A percentile compares a stretch with the other conserved stretches of the same genome.
Conservation (phyloP, 2,329 filamentous ascomycete genomes). For the Xylariales sp. region DNA sequence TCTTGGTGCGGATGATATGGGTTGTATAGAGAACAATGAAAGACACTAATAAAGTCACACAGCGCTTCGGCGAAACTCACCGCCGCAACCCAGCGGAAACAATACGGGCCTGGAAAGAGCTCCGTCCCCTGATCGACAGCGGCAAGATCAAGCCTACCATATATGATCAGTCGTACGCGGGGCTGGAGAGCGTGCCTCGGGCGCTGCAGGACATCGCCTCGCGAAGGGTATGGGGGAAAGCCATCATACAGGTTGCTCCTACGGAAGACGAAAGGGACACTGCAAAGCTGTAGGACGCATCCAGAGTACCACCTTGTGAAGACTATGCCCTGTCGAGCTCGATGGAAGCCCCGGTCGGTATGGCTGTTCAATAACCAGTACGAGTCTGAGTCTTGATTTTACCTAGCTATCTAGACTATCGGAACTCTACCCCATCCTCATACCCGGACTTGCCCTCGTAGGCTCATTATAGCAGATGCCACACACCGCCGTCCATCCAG, state of each 20-base stretch:
- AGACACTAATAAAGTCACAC: not conserved
- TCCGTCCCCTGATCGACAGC: slow-evolving; percentile 41
- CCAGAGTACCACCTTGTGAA: too few species aligned
- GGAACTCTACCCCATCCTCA: too few species aligned
- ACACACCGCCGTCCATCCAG: too few species aligned
- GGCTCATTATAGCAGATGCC: too few species aligned
- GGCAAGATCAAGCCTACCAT: slow-evolving; percentile 47
- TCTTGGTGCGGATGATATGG: not conserved
- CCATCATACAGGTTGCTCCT: slow-evolving; percentile 40
- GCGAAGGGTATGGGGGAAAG: slow-evolving; percentile 51
- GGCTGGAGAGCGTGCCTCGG: slow-evolving; percentile 42
- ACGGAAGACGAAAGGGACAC: not conserved
- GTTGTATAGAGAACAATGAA: not conserved
- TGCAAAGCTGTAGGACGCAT: not conserved
- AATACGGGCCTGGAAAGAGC: slow-evolving; percentile 44
- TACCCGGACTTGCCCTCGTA: too few species aligned
- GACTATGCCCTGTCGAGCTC: too few species aligned
- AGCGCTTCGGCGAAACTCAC: slow-evolving; percentile 53
- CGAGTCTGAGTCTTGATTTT: too few species aligned
- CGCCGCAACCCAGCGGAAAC: slow-evolving; percentile 43
- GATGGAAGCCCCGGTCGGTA: too few species aligned
- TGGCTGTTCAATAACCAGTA: not conserved
- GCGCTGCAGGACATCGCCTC: slow-evolving; percentile 47
- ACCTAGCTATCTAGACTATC: too few species aligned
- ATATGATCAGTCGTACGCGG: slow-evolving; percentile 41